Evolutionary conservation across 305 asterid genomes (phyloP).

Genomic region (Salvia sclarea): DNA sequence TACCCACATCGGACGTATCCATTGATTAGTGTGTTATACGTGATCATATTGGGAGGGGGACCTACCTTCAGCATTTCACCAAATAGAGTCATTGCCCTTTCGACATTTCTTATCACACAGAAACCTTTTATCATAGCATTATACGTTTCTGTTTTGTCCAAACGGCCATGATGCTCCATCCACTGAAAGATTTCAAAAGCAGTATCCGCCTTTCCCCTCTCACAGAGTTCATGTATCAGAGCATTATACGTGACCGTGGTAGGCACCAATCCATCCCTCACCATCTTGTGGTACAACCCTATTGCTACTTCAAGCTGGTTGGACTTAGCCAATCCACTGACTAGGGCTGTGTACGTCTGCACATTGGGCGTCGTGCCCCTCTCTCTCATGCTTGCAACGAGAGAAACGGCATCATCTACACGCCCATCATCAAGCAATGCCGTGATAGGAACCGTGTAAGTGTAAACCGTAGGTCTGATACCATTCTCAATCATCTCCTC

Average conservation of each 20-base stretch:
- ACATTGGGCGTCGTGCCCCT: slow-evolving; percentile 61
- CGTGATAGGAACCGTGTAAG: slow-evolving; percentile 73
- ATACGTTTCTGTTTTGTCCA: slow-evolving; percentile 59
- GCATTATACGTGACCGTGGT: slow-evolving; percentile 71
- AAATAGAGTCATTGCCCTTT: slow-evolving; percentile 71
- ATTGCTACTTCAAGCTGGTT: slow-evolving; percentile 63
- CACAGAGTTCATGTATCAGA: slow-evolving; percentile 61
- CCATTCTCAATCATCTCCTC: slow-evolving; percentile 74
- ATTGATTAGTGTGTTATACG: slow-evolving; percentile 75
- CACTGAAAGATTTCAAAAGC: slow-evolving; percentile 61
- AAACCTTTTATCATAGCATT: slow-evolving; percentile 79
- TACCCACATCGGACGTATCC: slow-evolving; percentile 55
- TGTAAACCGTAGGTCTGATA: slow-evolving; percentile 62
- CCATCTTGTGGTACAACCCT: slow-evolving; percentile 88
- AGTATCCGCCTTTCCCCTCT: slow-evolving; percentile 45
- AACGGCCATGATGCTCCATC: slow-evolving; percentile 59
- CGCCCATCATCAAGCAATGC: slow-evolving; percentile 62
- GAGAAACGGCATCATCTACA: slow-evolving; percentile 65
- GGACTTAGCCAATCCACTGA: slow-evolving; percentile 69
- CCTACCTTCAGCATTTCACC: slow-evolving; percentile 77
- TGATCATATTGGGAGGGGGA: slow-evolving; percentile 61
- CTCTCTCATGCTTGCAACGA: slow-evolving; percentile 63
- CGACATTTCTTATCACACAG: slow-evolving; percentile 59
- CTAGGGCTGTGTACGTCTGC: slow-evolving; percentile 82
- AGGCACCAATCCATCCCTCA: slow-evolving; percentile 68